A percentile compares a stretch with the other conserved stretches of the same genome.
Conservation (phyloP, 345 rosid genomes). For the Syzygium jambos region DNA sequence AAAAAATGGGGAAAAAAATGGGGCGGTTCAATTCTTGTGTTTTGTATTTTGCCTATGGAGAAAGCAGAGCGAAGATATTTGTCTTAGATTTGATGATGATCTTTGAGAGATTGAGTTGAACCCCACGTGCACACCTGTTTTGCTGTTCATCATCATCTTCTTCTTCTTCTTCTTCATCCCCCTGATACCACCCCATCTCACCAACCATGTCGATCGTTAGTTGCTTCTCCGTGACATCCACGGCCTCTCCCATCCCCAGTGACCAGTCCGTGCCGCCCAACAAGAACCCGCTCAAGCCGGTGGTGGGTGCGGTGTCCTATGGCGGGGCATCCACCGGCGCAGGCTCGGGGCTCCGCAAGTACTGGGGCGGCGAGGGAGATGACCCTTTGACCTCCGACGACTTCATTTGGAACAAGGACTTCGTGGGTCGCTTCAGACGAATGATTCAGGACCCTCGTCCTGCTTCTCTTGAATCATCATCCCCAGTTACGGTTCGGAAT, state of each 20-base stretch:
- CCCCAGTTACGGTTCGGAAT: not conserved
- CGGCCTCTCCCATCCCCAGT: slow-evolving; percentile 40
- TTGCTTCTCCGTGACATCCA: slow-evolving; percentile 45
- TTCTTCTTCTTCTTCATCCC: not conserved
- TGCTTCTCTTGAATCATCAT: not conserved
- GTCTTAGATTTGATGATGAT: not conserved
- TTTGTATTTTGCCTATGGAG: not conserved
- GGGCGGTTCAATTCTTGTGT: not conserved
- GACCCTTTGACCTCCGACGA: slow-evolving; percentile 86
- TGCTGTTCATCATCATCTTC: not conserved
- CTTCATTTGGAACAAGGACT: slow-evolving; percentile 87
- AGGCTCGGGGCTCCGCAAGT: slow-evolving; percentile 61
- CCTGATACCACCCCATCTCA: not conserved
- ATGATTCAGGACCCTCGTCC: slow-evolving; percentile 27
- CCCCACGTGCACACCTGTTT: not conserved
- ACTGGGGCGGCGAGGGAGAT: slow-evolving; percentile 76
- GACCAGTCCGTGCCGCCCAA: slow-evolving; percentile 25
- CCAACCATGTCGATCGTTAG: slow-evolving; percentile 39
- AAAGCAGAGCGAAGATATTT: not conserved
- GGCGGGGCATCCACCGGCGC: slow-evolving; percentile 78
- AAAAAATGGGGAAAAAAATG: not conserved
- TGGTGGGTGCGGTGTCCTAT: slow-evolving; percentile 75
- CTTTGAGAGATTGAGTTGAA: not conserved
- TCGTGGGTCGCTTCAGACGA: slow-evolving; percentile 66
- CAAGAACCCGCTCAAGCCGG: slow-evolving; percentile 70